Conservation (phyloP, 2,329 filamentous ascomycete species). For the Aurifilum marmelostoma region DNA sequence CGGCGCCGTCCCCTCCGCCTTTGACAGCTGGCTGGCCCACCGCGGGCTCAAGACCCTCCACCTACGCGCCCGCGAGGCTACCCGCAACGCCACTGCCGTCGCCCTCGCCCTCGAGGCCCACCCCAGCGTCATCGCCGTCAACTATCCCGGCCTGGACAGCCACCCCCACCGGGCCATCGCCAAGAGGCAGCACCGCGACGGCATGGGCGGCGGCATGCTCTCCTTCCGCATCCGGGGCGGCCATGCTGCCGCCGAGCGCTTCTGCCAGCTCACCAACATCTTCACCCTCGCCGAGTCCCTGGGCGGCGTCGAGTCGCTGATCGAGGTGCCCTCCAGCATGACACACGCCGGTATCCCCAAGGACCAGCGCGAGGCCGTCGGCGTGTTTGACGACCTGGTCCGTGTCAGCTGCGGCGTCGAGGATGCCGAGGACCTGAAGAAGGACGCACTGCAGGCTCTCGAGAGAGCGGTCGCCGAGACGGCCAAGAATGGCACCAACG, state of each 20-base stretch:
- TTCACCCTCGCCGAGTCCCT: conserved; percentile 93
- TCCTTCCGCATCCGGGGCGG: conserved; percentile 93
- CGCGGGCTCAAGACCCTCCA: conserved; percentile 96
- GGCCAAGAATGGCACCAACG: conserved; percentile 17
- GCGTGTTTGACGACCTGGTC: conserved; percentile 93
- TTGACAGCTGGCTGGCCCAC: conserved; percentile 98
- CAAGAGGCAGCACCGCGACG: conserved; percentile 87
- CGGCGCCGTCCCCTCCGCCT: conserved; percentile 89
- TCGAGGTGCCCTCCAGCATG: conserved; percentile 94
- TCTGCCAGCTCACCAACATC: conserved; percentile 87
- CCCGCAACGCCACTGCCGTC: conserved; percentile 76
- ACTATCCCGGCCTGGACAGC: conserved; percentile 89
- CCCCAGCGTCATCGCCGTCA: conserved; percentile 82
- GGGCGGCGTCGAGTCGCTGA: conserved; percentile 84
- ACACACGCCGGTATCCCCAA: conserved; percentile 94
- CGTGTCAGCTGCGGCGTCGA: conserved; percentile 93
- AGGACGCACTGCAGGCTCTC: conserved; percentile 79
- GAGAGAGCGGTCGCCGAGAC: conserved; percentile 65
- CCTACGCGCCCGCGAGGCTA: conserved; percentile 84
- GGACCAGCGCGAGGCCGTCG: conserved; percentile 87
- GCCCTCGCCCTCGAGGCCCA: conserved; percentile 78
- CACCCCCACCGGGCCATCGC: conserved; percentile 87
- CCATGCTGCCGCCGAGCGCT: conserved; percentile 81
- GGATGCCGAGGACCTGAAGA: conserved; percentile 80
- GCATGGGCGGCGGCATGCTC: conserved; percentile 95